Conservation (phyloP, 2,329 filamentous ascomycete species). For the Harringtonia lauricola region DNA sequence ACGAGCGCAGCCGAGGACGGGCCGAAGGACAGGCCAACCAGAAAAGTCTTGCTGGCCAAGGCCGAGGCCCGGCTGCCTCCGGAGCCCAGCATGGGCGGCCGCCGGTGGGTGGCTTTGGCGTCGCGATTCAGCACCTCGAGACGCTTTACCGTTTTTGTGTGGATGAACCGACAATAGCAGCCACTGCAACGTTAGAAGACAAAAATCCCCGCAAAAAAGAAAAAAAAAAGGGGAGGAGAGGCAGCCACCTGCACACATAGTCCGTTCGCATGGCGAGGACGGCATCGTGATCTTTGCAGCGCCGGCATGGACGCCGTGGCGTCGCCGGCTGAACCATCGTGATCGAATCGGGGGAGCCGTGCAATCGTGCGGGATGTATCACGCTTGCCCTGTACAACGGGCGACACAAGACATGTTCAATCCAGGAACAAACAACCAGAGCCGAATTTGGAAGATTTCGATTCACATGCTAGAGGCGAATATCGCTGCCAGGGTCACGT, state of each 20-base stretch:
- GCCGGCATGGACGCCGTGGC: not conserved
- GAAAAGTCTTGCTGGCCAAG: slow-evolving; percentile 36
- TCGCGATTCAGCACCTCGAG: slow-evolving; percentile 40
- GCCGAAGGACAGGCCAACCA: slow-evolving; percentile 76
- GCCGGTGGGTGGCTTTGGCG: too few species aligned
- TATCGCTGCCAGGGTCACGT: too few species aligned
- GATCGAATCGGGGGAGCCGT: too few species aligned
- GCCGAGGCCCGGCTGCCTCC: too few species aligned
- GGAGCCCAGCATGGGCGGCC: too few species aligned
- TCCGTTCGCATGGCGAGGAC: slow-evolving; percentile 1
- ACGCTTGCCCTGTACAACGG: too few species aligned
- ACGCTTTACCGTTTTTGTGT: slow-evolving; percentile 70
- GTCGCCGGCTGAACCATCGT: not conserved
- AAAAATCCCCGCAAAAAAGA: not conserved
- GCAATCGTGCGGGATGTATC: too few species aligned
- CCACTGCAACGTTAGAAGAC: slow-evolving; percentile 29
- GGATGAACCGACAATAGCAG: slow-evolving; percentile 71
- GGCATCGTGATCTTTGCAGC: slow-evolving; percentile 3
- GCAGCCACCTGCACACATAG: slow-evolving; percentile 3
- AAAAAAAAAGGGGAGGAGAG: not conserved
- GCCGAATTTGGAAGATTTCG: too few species aligned
- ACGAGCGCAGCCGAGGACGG: slow-evolving; percentile 69
- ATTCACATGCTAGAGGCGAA: too few species aligned
- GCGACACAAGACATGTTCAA: too few species aligned
- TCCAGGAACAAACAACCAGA: too few species aligned